phyloP scores from a whole-genome alignment of 257 asterid species.

The Solanum pinnatisectum region DNA sequence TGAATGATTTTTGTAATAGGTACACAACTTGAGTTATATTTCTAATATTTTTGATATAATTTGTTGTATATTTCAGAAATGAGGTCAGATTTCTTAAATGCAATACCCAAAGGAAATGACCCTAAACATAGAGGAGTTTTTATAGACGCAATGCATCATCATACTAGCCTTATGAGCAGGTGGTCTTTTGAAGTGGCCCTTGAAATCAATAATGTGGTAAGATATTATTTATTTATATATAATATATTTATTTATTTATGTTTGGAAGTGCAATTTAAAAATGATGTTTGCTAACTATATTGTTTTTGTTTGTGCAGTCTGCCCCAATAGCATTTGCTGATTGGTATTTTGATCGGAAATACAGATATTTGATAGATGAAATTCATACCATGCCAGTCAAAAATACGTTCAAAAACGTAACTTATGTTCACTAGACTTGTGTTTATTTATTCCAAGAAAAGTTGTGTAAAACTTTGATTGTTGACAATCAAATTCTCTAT shows the following conservation, averaged over 20 bases:
- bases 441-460: not conserved
- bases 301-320: not conserved
- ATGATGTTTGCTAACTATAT: not conserved
- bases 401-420: not conserved
- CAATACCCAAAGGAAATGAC: not conserved
- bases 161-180: not conserved
- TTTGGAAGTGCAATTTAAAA: not conserved
- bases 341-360: slow-evolving; percentile 3
- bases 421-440: not conserved
- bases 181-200: not conserved
- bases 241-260: not conserved
- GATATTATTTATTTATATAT: not conserved
- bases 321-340: not conserved
- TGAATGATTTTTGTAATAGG: not conserved
- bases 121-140: not conserved
- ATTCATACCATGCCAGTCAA: not conserved
- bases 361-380: not conserved
- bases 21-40: not conserved
- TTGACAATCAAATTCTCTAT: not conserved
- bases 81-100: not conserved
- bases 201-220: not conserved
- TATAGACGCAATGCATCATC: not conserved
- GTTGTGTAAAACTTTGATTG: not conserved
- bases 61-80: not conserved
- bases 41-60: not conserved